Evolutionary conservation across 1,139 yeast species (phyloP).

Genomic region (Yamadazyma membranifaciens): DNA sequence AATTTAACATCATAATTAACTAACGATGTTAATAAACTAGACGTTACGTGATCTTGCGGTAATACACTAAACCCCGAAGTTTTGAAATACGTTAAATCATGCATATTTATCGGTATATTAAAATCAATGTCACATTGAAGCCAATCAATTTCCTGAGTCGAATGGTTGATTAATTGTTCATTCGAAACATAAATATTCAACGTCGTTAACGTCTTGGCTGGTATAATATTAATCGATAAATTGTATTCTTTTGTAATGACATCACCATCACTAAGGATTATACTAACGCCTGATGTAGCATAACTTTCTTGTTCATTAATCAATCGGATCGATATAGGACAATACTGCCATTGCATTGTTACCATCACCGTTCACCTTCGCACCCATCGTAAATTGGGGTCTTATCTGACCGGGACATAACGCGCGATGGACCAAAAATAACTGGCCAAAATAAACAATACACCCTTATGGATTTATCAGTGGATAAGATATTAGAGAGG

Average conservation of each 20-base stretch:
- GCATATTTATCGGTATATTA: constrained; percentile 8
- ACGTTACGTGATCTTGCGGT: constrained; percentile 21
- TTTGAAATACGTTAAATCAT: constrained; percentile 18
- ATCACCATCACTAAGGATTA: constrained; percentile 15
- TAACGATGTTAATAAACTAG: constrained; percentile 1
- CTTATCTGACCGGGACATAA: too few relatives aligned
- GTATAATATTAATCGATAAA: constrained; percentile 16
- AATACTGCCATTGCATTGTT: constrained; percentile 20
- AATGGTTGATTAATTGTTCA: constrained; percentile 11
- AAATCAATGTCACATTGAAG: constrained; percentile 12
- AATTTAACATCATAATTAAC: constrained; percentile 5
- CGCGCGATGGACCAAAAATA: not conserved
- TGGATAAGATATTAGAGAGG: constrained; percentile 5
- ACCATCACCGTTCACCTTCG: not conserved
- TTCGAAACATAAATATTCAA: constrained; percentile 21
- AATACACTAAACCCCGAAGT: constrained; percentile 27
- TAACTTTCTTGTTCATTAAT: constrained; percentile 18
- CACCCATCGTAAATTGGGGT: not conserved
- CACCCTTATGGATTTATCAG: constrained; percentile 1
- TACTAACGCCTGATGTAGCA: constrained; percentile 28
- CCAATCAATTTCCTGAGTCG: constrained; percentile 23
- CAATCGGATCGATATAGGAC: constrained; percentile 28
- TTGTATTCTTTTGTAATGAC: constrained; percentile 8
- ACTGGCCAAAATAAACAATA: constrained; percentile 5
- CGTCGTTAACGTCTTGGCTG: constrained; percentile 10